Evolutionary conservation across 306 rosid genomes (phyloP), one percentile per base, ranked within the genome.

Genomic region (Fagus crenata): DNA sequence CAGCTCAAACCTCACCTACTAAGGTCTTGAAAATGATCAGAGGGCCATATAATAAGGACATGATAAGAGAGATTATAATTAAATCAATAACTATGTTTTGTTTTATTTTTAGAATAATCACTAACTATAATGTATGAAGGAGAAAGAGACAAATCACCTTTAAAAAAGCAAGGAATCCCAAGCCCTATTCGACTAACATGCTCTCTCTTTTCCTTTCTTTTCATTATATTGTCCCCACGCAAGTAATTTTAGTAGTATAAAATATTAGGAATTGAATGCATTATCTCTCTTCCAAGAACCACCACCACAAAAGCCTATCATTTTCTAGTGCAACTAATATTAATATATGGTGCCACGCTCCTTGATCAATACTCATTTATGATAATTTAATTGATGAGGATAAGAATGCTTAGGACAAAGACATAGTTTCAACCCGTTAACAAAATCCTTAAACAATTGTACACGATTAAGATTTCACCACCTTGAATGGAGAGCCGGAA

Each of bases 261-360:
- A 12, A 4, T 14, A 37, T 43, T 37, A 39, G 6, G 14, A n/a
- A 17, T 39, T 17, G 28, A 46, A 70, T 53, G 63, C 60, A 77
- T 81, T 31, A 77, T 75, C 84, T 80, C 83, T 79, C 83, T 46
- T 81, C 60, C 61, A n/a, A 11, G 59, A 76, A 81, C 82, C 83
- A 75, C 81, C 82, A 75, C 87, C 82, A 78, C 85, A 53, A 81
- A 72, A 77, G 75, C 81, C 79, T 77, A 28, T 53, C 61, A 42
- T 73, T 41, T 77, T 78, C 33, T 13, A 13, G 76, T 76, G 75
- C 80, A 77, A 46, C 63, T 8, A 35, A 14, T 9, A 55, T 68
- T 40, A 15, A 56, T 36, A 7, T 55, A 67, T 40, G 33, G 41
- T 22, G 46, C 32, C 37, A 12, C 12, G 35, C 56, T 1, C 1